These are phyloP conservation scores for Odontarrhena argentea DNA, from an alignment of 345 rosid species.

Conservation along the genomic window DNA sequence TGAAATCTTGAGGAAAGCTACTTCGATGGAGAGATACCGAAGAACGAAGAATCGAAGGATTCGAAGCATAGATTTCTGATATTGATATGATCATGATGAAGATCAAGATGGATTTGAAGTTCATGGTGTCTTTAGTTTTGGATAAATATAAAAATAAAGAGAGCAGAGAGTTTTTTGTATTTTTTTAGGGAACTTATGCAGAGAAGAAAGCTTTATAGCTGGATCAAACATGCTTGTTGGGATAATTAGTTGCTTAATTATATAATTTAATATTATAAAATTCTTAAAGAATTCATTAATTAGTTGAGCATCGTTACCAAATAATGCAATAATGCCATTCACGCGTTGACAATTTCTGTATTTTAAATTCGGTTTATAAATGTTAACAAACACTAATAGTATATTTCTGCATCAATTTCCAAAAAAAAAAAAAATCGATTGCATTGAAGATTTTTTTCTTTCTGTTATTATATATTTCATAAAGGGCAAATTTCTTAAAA, in stretches of 20 bases:
- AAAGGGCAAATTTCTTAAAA: too few relatives aligned
- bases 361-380: background rate
- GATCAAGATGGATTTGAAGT: slow-evolving; percentile 7
- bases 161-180: too few relatives aligned
- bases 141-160: background rate
- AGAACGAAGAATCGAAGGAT: slow-evolving; percentile 8
- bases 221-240: slow-evolving; percentile 1
- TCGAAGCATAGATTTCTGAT: slow-evolving; percentile 8
- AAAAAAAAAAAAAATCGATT: too few relatives aligned
- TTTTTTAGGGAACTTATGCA: background rate
- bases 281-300: background rate
- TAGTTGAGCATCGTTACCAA: background rate
- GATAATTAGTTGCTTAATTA: background rate
- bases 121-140: slow-evolving; percentile 10
- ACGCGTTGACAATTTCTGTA: background rate
- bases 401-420: too few relatives aligned
- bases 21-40: slow-evolving; percentile 20
- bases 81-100: slow-evolving; percentile 1
- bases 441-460: too few relatives aligned
- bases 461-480: too few relatives aligned
- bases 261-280: background rate
- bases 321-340: background rate
- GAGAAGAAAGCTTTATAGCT: background rate
- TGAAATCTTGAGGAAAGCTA: slow-evolving; percentile 18
- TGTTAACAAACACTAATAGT: too few relatives aligned